A percentile compares a stretch with the other conserved stretches of the same genome.
Conservation (phyloP, 176 grass and related monocot species). For the Lolium rigidum region DNA sequence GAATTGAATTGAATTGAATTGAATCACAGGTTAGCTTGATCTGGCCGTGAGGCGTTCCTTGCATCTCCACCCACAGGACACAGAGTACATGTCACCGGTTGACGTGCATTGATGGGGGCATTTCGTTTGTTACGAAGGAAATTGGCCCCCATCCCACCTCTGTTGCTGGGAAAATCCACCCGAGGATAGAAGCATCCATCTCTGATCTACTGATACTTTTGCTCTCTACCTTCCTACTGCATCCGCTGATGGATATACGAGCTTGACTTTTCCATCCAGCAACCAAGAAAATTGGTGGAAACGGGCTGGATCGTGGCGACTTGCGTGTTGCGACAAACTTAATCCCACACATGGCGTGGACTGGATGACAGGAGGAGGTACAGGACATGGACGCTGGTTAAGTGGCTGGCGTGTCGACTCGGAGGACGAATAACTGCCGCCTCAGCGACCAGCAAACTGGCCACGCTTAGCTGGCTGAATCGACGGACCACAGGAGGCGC, state of each 20-base stretch:
- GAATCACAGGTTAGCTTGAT: conserved; percentile 20
- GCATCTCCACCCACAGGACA: neutral
- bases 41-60: conserved; percentile 27
- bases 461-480: neutral
- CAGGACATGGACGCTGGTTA: conserved; percentile 7
- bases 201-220: neutral
- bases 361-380: neutral
- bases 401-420: conserved; percentile 26
- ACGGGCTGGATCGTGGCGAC: neutral
- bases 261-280: neutral
- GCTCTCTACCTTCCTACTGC: neutral
- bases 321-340: neutral
- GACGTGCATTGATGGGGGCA: neutral
- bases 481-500: neutral
- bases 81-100: no score
- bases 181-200: conserved; percentile 16
- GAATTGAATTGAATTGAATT: no score
- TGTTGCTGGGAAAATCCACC: neutral
- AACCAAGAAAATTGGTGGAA: neutral
- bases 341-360: neutral
- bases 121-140: conserved; percentile 15
- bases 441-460: neutral
- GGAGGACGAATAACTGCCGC: conserved; percentile 20
- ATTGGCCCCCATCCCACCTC: neutral
- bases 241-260: neutral